Evolutionary conservation across 208 protist genomes (phyloP).

Genomic region (Borovskyia barvae): DNA sequence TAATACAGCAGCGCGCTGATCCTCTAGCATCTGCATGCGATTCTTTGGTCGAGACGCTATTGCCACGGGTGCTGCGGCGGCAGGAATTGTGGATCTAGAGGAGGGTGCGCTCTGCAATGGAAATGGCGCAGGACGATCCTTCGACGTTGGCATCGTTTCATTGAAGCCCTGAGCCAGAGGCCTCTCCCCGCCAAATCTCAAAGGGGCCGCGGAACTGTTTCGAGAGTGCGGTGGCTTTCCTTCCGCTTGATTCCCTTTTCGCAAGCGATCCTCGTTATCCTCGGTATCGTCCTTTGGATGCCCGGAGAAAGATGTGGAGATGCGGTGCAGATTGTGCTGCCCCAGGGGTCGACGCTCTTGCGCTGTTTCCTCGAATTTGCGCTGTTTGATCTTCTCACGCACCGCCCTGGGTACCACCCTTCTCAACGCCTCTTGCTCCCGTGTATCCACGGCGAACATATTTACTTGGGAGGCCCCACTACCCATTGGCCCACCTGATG

Average conservation of each 20-base stretch:
- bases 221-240: no score
- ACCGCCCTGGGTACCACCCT: conserved; percentile 49
- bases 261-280: neutral
- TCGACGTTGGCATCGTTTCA: no score
- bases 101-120: no score
- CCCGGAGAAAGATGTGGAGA: neutral
- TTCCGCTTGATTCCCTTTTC: no score
- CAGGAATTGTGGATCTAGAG: no score
- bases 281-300: neutral
- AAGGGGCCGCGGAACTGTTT: no score
- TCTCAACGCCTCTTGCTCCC: conserved; percentile 47
- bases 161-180: no score
- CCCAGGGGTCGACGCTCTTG: conserved; percentile 6
- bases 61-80: neutral
- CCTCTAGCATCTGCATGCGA: conserved; percentile 52
- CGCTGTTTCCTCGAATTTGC: conserved; percentile 9
- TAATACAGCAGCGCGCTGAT: conserved; percentile 35
- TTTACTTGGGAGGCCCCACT: conserved; percentile 11
- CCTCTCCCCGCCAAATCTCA: no score
- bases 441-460: conserved; percentile 30
- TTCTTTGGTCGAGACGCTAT: conserved; percentile 25
- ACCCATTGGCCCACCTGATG: neutral
- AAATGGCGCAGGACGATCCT: no score
- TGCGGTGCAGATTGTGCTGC: conserved; percentile 1
- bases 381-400: conserved; percentile 20